A percentile compares a stretch with the other conserved stretches of the same genome.
Evolutionary conservation across 2,329 filamentous ascomycete species (phyloP).

Genomic region (Leptographium flavum): DNA sequence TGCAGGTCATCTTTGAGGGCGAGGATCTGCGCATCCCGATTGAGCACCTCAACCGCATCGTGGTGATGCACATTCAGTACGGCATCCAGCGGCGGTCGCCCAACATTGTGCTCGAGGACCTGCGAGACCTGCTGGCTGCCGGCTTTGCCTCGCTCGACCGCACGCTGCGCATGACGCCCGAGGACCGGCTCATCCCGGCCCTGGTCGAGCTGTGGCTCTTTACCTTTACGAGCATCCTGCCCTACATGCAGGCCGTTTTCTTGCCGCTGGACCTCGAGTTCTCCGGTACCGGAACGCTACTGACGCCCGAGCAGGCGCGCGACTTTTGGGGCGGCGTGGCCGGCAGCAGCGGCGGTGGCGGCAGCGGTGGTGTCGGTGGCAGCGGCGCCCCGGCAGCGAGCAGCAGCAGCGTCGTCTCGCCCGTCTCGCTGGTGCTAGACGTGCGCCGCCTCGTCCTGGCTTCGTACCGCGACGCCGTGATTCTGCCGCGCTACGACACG

Average conservation of each 20-base stretch:
- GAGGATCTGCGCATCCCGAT: constrained; percentile 68
- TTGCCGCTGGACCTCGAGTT: constrained; percentile 89
- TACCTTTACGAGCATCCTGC: constrained; percentile 78
- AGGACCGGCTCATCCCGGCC: constrained; percentile 78
- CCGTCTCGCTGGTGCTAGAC: constrained; percentile 50
- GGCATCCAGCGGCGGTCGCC: constrained; percentile 63
- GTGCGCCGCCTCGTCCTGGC: constrained; percentile 80
- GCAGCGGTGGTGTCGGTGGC: not conserved
- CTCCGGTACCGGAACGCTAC: constrained; percentile 64
- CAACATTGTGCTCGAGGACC: constrained; percentile 58
- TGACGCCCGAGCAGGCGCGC: constrained; percentile 62
- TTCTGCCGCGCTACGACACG: constrained; percentile 76
- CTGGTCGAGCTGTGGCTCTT: constrained; percentile 91
- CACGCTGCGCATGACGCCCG: constrained; percentile 61
- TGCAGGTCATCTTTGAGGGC: constrained; percentile 67
- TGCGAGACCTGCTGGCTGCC: constrained; percentile 59
- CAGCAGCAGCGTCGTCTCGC: constrained; percentile 22
- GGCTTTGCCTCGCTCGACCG: constrained; percentile 81
- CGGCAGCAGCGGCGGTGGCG: constrained; percentile 14
- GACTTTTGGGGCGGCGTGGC: constrained; percentile 76
- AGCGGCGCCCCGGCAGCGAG: not conserved
- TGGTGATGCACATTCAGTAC: constrained; percentile 64
- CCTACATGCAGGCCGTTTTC: constrained; percentile 92
- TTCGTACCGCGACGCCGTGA: constrained; percentile 76
- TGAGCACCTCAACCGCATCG: constrained; percentile 70